Base-by-base conservation (phyloP, 139 green algal genomes). In the Micractinium sp. region DNA sequence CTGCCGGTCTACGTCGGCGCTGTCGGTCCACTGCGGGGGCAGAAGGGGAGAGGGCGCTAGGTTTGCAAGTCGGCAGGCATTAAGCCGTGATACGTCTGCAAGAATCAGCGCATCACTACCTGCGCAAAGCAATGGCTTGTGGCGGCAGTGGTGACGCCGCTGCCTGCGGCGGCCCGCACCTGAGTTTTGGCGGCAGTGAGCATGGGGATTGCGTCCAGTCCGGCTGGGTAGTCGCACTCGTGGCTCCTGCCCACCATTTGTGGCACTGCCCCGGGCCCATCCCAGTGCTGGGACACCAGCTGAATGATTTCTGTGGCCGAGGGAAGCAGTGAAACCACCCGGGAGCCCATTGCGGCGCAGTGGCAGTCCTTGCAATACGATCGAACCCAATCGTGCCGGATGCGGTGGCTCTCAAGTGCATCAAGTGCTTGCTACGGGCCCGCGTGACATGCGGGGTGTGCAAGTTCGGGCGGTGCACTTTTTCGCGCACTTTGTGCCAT, bases 161-260 rank as follows among this genome's bases (percentile, higher is more conserved):
- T 39, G 71, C 9, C 36, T 36, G 25, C 19, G n/a, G 13, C 31
- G 18, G 15, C 14, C 73, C n/a, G 13, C 77, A 82, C 77, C 47
- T 85, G 76, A 69, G 93, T 96, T 14, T 89, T 90, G 9, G 95
- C 92, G 31, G 85, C 93, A 0, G 95, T 97, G 2, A 97, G 89
- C 0, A 93, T 69, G 1, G 95, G 93, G 56, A 92, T 73, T 22
- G 81, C 35, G 19, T 38, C 56, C 5, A 94, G 38, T 19, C 29
- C 35, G 0, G 75, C 33, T 22, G 96, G 96, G 36, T 77, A 96
- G 80, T 98, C 95, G 90, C 96, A 98, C 82, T 97, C 93, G 61
- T 95, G 93, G 47, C 38, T 85, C 14, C 91, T 56, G 12, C 88
- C 91, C 2, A 93, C 86, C 39, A 91, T 81, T 36, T 84, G 29